Base-by-base conservation (phyloP, 371 early-diverging fungal species). In the Syncephalastrum monosporum region DNA sequence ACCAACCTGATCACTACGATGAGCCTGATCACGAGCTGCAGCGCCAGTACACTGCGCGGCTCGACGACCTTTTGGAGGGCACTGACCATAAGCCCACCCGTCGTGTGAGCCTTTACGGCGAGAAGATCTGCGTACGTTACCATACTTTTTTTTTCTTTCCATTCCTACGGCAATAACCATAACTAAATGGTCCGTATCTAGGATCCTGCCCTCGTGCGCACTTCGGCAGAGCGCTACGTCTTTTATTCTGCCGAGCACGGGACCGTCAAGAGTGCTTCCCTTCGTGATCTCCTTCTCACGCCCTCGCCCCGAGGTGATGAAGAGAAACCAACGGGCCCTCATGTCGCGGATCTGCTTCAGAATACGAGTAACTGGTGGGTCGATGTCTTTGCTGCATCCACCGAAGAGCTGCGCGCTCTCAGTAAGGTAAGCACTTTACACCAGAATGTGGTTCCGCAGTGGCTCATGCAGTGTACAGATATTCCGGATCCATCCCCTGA, bases 291-390 rank as follows among this genome's bases (percentile, higher is more conserved):
- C 12, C 54, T 82, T 10, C 49, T 74, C 1, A 51, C 64, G n/a
- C 60, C 67, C 15, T 25, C 17, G 5, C 21, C 25, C 48, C 16
- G 42, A 53, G 38, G 51, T 15, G 3, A 61, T 45, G 23, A 72
- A 27, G n/a, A 41, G 19, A 10, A 54, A 8, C 41, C 59, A 45
- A 25, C 56, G 4, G 38, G 38, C 2, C 38, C 38, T 0, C 6
- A 33, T 12, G 68, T 76, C 8, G 61, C 69, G 1, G 71, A 73
- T 41, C 21, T 67, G 1, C 63, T 85, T 45, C 51, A 77, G 17
- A 69, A 76, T 7, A 71, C 76, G 17, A 78, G 71, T 5, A 80
- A 76, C 56, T 96, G 93, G 80, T 95, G 97, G 97, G 71, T 97
- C 21, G 94, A 97, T 67, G 83, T 95, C 1, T 75, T 85, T 38